Percentiles rank a stretch among this genome's conserved stretches.
phyloP scores from a whole-genome alignment of 768 basidiomycete species.

The Leccinellum albellum region DNA sequence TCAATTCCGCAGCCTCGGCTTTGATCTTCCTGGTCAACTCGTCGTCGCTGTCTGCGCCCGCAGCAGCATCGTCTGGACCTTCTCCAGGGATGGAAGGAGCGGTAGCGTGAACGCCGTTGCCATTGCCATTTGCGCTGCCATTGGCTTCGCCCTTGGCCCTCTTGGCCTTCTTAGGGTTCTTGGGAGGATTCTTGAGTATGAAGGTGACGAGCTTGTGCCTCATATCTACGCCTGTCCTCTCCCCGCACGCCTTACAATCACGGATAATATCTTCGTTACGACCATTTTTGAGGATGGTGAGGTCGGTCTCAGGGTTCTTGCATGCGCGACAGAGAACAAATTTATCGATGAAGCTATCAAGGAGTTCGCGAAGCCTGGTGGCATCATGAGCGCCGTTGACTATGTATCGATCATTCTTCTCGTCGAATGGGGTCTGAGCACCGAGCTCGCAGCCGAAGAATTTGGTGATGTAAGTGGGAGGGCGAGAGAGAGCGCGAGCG shows the following conservation, averaged over 20 bases:
- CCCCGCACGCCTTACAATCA: conserved; percentile 98
- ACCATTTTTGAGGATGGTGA: conserved; percentile 83
- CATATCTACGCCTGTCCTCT: conserved; percentile 90
- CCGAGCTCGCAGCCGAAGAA: conserved; percentile 99
- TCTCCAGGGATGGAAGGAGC: conserved; percentile 39
- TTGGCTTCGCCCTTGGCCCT: conserved; percentile 51
- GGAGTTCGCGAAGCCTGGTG: conserved; percentile 85
- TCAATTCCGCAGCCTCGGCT: conserved; percentile 79
- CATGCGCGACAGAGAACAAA: conserved; percentile 96
- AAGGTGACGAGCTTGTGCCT: conserved; percentile 94
- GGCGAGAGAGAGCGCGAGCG: conserved; percentile 90
- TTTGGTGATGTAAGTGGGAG: conserved; percentile 95
- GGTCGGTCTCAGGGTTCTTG: conserved; percentile 99
- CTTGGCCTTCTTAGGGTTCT: conserved; percentile 72
- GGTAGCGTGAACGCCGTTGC: conserved; percentile 40
- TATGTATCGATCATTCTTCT: conserved; percentile 96
- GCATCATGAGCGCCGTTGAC: conserved; percentile 97
- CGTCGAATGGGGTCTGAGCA: conserved; percentile 94
- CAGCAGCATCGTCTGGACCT: conserved; percentile 37
- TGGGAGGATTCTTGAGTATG: conserved; percentile 96
- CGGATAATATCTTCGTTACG: conserved; percentile 81
- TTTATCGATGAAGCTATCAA: conserved; percentile 97
- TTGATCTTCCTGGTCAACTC: conserved; percentile 89
- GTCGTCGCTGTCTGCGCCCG: conserved; percentile 76
- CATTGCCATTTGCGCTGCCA: conserved; percentile 48